Percentiles rank a stretch among this genome's conserved stretches.
Conservation (phyloP, 2,329 filamentous ascomycete genomes). For the Helicocarpus griseus region DNA sequence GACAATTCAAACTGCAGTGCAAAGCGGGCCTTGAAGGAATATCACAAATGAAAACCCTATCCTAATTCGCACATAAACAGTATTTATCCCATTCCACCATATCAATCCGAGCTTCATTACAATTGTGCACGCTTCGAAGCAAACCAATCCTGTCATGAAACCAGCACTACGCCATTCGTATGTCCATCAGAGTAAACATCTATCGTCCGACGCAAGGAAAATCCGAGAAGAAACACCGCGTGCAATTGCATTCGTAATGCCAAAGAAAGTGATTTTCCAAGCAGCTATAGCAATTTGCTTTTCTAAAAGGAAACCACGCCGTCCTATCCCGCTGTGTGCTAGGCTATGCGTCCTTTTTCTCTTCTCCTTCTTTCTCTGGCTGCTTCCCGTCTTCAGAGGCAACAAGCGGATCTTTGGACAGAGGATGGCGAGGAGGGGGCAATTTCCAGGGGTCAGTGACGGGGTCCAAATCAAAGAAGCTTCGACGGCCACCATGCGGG, state of each 20-base stretch:
- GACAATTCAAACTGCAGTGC: too few species aligned
- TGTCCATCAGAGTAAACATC: too few species aligned
- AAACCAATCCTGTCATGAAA: too few species aligned
- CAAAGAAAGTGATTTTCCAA: not conserved
- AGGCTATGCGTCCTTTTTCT: not conserved
- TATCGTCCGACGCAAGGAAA: not conserved
- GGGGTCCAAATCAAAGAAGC: slow-evolving; percentile 7
- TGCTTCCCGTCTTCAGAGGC: not conserved
- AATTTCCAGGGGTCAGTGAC: slow-evolving; percentile 4
- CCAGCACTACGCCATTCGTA: not conserved
- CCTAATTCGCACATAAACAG: too few species aligned
- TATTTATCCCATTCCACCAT: too few species aligned
- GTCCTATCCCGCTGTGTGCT: not conserved
- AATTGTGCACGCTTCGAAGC: too few species aligned
- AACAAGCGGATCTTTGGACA: not conserved
- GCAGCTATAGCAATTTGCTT: not conserved
- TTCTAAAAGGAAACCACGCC: not conserved
- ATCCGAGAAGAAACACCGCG: not conserved
- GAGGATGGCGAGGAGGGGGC: not conserved
- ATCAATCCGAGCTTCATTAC: too few species aligned
- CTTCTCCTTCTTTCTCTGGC: not conserved
- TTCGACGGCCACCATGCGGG: slow-evolving; percentile 3
- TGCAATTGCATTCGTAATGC: not conserved
- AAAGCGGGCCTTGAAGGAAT: too few species aligned
- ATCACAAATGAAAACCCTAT: too few species aligned